phyloP scores from a whole-genome alignment of 2,329 filamentous ascomycete genomes.

The Pseudohalonectria lignicola region DNA sequence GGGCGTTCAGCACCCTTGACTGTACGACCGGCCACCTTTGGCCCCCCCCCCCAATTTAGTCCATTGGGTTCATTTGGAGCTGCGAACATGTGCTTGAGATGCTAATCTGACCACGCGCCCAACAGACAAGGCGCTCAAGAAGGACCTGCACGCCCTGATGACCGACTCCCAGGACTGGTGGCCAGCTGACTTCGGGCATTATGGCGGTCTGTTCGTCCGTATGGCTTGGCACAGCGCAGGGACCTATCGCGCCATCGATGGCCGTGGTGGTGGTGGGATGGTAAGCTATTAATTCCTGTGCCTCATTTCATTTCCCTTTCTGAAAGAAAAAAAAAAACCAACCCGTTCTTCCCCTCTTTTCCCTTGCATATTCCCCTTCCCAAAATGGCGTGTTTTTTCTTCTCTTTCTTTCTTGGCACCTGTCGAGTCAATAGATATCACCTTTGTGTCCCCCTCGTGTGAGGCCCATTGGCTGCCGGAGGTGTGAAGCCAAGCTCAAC shows the following conservation, averaged over 20 bases:
- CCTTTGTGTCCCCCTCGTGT: no score
- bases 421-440: no score
- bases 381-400: not conserved
- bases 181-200: slow-evolving; percentile 68
- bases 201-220: slow-evolving; percentile 63
- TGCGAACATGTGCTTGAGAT: not conserved
- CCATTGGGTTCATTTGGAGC: not conserved
- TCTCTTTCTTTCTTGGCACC: no score
- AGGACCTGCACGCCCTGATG: slow-evolving; percentile 54
- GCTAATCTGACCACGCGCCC: no score
- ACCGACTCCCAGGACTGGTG: slow-evolving; percentile 67
- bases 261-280: slow-evolving; percentile 55
- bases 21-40: slow-evolving; percentile 16
- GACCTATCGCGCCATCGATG: slow-evolving; percentile 61
- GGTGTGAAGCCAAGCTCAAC: no score
- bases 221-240: slow-evolving; percentile 69
- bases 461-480: no score
- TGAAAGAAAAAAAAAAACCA: no score
- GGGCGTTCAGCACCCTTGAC: slow-evolving; percentile 60
- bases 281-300: slow-evolving; percentile 3
- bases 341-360: no score
- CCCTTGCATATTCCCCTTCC: not conserved
- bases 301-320: no score
- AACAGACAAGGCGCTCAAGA: slow-evolving; percentile 49
- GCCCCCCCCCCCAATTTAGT: no score